A percentile compares a stretch with the other conserved stretches of the same genome.
Conservation (phyloP, 306 rosid species). For the Coriaria nepalensis region DNA sequence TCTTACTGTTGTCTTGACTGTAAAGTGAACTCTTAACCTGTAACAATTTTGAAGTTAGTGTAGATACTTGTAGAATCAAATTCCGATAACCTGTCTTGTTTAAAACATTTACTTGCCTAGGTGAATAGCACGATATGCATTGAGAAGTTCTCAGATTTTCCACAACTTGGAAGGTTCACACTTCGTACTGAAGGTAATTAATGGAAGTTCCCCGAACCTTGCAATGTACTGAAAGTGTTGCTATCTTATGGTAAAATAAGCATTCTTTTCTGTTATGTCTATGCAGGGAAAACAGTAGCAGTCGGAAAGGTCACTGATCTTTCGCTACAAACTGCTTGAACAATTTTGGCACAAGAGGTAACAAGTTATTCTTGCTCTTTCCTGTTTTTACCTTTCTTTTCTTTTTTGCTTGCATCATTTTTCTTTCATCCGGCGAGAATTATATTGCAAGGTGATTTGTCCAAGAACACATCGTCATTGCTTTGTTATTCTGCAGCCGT, state of each 20-base stretch:
- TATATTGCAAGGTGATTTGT: too few species aligned
- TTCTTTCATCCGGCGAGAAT: too few species aligned
- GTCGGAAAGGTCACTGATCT: constrained; percentile 73
- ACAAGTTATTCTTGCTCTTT: constrained; percentile 13
- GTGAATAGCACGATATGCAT: constrained; percentile 57
- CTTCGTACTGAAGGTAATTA: constrained; percentile 88
- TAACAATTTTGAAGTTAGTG: neutral
- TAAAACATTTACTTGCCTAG: constrained; percentile 23
- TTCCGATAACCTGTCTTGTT: neutral
- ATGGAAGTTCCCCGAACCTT: constrained; percentile 2
- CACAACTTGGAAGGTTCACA: constrained; percentile 95
- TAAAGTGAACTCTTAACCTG: too few species aligned
- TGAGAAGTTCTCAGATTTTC: constrained; percentile 65
- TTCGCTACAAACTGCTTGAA: constrained; percentile 24
- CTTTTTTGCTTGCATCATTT: neutral
- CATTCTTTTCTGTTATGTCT: constrained; percentile 4
- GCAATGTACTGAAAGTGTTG: neutral
- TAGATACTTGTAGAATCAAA: too few species aligned
- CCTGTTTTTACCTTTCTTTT: constrained; percentile 6
- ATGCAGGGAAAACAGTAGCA: constrained; percentile 83
- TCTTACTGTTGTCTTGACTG: too few species aligned
- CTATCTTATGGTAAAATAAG: constrained; percentile 6
- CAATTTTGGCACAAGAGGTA: constrained; percentile 62
- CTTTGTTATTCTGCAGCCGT: too few species aligned
- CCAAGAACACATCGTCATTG: too few species aligned